A percentile compares a stretch with the other conserved stretches of the same genome.
phyloP scores from a whole-genome alignment of 106 monocot species.

The Gastrodia elata region DNA sequence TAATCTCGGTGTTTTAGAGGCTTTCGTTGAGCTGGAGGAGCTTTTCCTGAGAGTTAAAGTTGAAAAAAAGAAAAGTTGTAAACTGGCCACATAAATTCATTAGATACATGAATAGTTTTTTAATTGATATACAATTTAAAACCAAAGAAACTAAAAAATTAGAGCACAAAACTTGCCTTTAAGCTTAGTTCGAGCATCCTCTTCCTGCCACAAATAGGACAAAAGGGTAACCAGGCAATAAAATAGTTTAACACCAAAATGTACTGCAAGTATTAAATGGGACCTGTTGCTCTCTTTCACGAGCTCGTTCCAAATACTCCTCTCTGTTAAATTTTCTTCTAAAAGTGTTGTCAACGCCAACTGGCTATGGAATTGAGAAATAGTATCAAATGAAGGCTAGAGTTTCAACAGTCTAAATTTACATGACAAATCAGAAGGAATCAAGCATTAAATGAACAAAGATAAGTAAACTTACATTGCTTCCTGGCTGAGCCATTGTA shows the following conservation, averaged over 20 bases:
- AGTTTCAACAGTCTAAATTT: background rate
- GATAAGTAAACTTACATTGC: constrained; percentile 22
- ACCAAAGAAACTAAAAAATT: background rate
- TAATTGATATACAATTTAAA: background rate
- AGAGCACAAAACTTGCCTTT: constrained; percentile 42
- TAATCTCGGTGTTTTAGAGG: constrained; percentile 94
- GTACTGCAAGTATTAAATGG: background rate
- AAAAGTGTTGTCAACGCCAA: constrained; percentile 86
- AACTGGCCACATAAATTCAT: background rate
- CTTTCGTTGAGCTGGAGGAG: constrained; percentile 70
- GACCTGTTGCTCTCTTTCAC: constrained; percentile 63
- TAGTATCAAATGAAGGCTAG: background rate
- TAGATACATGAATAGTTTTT: background rate
- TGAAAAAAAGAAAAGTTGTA: background rate
- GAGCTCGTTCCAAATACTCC: constrained; percentile 65
- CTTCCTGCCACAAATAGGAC: constrained; percentile 29
- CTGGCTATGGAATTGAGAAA: constrained; percentile 28
- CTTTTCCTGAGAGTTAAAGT: constrained; percentile 37
- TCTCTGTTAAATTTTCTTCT: constrained; percentile 79
- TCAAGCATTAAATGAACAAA: background rate
- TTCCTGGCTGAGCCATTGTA: constrained; percentile 31
- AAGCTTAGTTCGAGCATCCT: constrained; percentile 35
- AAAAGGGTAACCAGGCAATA: background rate
- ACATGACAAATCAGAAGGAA: background rate
- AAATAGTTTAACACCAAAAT: background rate